Base-by-base conservation (phyloP, 2,329 filamentous ascomycete genomes). In the Pseudomassariella vexata region DNA sequence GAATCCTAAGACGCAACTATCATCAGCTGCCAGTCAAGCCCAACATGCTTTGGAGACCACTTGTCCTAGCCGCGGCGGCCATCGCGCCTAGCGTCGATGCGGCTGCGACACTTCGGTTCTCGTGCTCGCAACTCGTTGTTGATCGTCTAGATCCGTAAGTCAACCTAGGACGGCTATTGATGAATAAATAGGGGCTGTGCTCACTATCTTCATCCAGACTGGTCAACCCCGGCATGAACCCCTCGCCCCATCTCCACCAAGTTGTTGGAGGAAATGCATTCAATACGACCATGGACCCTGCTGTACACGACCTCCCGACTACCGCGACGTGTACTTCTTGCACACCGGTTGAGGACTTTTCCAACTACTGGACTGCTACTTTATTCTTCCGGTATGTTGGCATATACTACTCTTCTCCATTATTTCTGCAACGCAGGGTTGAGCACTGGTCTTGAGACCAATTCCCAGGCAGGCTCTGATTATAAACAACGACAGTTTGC, bases 121-220 rank as follows among this genome's bases (percentile, higher is more conserved):
- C 49, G 6, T 52, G 49, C 37, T 50, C 49, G 9, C 48, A 52
- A 30, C 48, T 52, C 14, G 48, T 52, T 8, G 49, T 52, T 18
- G 49, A 52, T 18, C 48, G 49, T 30, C 40, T 52, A 20, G 49
- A 52, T 33, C 49, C 49, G 49, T 52, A 27, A 44, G 49, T 36
- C 2, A 11, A 31, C 10, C 20, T n/a, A n/a, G n/a, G n/a, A n/a
- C n/a, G n/a, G n/a, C 16, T 24, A 27, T 9, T 14, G 6, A 0
- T 6, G 24, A 9, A 21, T 18, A 15, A 21, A n/a, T 21, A 19
- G 12, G n/a, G 15, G 3, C 12, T 6, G 2, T 11, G n/a, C n/a
- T n/a, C n/a, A n/a, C n/a, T n/a, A 17, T 4, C 28, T 5, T 3
- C 18, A 2, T 24, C 19, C 22, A 52, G 49, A 28, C 44, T 52